These are phyloP conservation scores for Pseudonitzschia pungens DNA, from an alignment of 108 stramenopile species.

Conservation along the genomic window DNA sequence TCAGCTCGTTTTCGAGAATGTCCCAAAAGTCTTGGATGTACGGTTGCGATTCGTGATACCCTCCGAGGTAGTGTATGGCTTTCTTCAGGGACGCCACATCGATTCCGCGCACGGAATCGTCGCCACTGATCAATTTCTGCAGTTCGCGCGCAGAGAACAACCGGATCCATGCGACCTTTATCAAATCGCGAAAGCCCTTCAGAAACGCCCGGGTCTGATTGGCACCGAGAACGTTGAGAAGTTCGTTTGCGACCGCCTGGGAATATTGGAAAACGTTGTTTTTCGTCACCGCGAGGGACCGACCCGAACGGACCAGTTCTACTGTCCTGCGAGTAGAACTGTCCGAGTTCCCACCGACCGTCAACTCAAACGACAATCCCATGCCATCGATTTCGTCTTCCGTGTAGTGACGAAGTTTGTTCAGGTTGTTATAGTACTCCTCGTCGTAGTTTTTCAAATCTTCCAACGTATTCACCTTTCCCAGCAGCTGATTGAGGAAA, in stretches of 20 bases:
- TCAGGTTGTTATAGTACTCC: slow-evolving; percentile 87
- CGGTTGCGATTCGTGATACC: slow-evolving; percentile 94
- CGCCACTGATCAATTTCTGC: slow-evolving; percentile 95
- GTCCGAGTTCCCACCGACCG: slow-evolving; percentile 25
- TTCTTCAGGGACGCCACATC: slow-evolving; percentile 83
- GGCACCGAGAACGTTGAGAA: slow-evolving; percentile 84
- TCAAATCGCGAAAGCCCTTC: slow-evolving; percentile 92
- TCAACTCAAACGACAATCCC: slow-evolving; percentile 85
- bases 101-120: slow-evolving; percentile 86
- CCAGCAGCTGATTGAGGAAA: slow-evolving; percentile 87
- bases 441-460: slow-evolving; percentile 94
- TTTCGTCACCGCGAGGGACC: slow-evolving; percentile 78
- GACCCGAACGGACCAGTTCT: slow-evolving; percentile 86
- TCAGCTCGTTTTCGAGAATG: slow-evolving; percentile 78
- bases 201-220: slow-evolving; percentile 91
- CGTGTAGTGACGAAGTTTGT: slow-evolving; percentile 64
- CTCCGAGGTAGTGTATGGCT: slow-evolving; percentile 85
- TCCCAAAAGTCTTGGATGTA: slow-evolving; percentile 86
- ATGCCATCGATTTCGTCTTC: slow-evolving; percentile 66
- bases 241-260: slow-evolving; percentile 88
- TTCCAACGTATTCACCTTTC: slow-evolving; percentile 87
- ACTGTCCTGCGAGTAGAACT: slow-evolving; percentile 29
- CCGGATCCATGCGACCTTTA: slow-evolving; percentile 93
- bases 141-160: slow-evolving; percentile 93
- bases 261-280: slow-evolving; percentile 91